Base-by-base conservation (phyloP, 768 basidiomycete species). In the Lactarius akahatsu region DNA sequence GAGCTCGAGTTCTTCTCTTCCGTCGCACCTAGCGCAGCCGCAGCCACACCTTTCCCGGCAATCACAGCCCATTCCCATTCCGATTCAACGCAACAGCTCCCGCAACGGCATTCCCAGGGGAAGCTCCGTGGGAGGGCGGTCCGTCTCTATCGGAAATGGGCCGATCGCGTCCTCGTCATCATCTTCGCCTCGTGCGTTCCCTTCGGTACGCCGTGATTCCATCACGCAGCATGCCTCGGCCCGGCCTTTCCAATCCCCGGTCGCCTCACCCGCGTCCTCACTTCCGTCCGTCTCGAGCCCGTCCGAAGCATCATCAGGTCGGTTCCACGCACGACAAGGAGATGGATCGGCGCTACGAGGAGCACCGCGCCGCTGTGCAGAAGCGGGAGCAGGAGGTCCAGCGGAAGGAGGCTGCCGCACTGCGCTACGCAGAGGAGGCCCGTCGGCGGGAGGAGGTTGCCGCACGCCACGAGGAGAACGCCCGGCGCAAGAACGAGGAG, bases 41-140 rank as follows among this genome's bases (percentile, higher is more conserved):
- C 65, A 58, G 15, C 40, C 50, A 23, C n/a, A 41, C 7, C 11
- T 36, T 28, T 16, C 61, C 8, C 66, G 52, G 40, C 41, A 26
- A 20, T 67, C 66, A 7, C 66, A 67, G 34, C 66, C 66, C 20
- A 67, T 67, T 34, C 66, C 62, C 15, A 67, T 67, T 23, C 66
- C 66, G 20, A n/a, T 59, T 13, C 62, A 67, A 13, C 66, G 62
- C 13, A 63, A 9, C 23, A 43, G 52, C 26, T 67, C 66, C 3
- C 66, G 66, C 40, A 67, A 58, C 18, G 54, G 59, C 13, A 54
- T 28, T 13, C 65, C 56, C 20, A 62, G 41, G 18, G 52, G 30
- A 11, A 10, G 58, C 30, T 58, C 62, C 34, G 28, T 32, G 20
- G 9, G 62, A 2, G 32, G 30, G 41, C 62, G 58, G 20, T 63